These are phyloP conservation scores for Athelia sp. DNA, from an alignment of 1,284 basidiomycete genomes.

Conservation along the genomic window DNA sequence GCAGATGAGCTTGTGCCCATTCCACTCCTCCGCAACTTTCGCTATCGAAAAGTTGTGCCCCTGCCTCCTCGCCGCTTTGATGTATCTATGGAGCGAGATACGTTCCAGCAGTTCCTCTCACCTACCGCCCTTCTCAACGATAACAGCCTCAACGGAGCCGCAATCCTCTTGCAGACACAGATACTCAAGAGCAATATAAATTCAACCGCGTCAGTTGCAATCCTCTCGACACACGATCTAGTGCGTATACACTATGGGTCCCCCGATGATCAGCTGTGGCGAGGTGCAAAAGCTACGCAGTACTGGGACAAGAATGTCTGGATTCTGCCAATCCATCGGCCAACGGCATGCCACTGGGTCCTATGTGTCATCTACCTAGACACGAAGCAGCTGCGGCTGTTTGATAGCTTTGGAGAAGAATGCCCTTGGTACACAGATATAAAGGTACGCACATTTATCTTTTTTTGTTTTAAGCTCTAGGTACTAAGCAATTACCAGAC, in stretches of 20 bases:
- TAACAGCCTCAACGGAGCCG: no score
- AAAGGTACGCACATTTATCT: conserved; percentile 1
- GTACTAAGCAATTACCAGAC: conserved; percentile 5
- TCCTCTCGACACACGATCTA: conserved; percentile 11
- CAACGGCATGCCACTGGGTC: conserved; percentile 10
- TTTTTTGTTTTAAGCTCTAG: background rate
- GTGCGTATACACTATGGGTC: conserved; percentile 4
- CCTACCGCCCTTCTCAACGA: no score
- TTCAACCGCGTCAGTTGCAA: background rate
- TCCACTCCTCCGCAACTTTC: no score
- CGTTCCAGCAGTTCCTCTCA: no score
- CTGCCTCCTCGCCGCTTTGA: no score
- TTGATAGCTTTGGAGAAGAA: conserved; percentile 11
- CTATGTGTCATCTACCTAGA: conserved; percentile 2
- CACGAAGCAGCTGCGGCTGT: conserved; percentile 5
- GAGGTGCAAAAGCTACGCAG: background rate
- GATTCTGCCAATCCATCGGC: conserved; percentile 7
- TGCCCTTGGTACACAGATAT: conserved; percentile 6
- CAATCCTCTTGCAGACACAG: no score
- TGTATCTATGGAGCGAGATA: no score
- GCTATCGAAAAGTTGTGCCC: no score
- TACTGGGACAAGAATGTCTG: conserved; percentile 11
- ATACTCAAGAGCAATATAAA: no score
- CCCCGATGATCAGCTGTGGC: conserved; percentile 7
- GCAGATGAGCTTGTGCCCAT: no score